These are phyloP conservation scores for Trichoderma brevicompactum DNA, from an alignment of 2,329 filamentous ascomycete species.

Conservation along the genomic window DNA sequence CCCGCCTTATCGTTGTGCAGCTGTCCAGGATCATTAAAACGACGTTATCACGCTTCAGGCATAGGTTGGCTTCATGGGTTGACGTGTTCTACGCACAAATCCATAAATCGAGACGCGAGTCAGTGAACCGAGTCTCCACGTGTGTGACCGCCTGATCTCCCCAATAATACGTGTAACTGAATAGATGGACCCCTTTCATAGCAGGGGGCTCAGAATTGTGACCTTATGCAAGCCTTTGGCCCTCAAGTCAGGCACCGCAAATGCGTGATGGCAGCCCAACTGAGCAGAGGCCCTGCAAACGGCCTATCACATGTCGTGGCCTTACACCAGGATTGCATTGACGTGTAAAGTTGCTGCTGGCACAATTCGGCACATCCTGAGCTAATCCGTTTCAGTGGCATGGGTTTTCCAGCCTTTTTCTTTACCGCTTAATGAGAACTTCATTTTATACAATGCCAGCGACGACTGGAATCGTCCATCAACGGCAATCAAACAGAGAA, in stretches of 20 bases:
- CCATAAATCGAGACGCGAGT: slow-evolving; percentile 23
- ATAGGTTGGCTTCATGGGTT: slow-evolving; percentile 26
- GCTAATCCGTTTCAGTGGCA: slow-evolving; percentile 22
- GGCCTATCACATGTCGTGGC: slow-evolving; percentile 24
- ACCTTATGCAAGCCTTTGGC: slow-evolving; percentile 20
- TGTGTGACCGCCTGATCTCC: slow-evolving; percentile 27
- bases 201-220: slow-evolving; percentile 7
- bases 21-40: background rate
- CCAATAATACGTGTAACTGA: slow-evolving; percentile 25
- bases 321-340: slow-evolving; percentile 26
- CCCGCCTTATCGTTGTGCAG: slow-evolving; percentile 27
- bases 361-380: slow-evolving; percentile 24
- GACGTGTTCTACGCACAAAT: slow-evolving; percentile 27
- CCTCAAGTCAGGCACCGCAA: slow-evolving; percentile 23
- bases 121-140: slow-evolving; percentile 24
- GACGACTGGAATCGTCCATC: slow-evolving; percentile 15
- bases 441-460: slow-evolving; percentile 27
- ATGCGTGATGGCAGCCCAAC: slow-evolving; percentile 25
- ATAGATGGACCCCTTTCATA: slow-evolving; percentile 27
- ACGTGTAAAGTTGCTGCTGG: slow-evolving; percentile 21
- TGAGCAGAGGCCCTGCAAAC: slow-evolving; percentile 14
- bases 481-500: background rate
- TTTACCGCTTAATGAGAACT: slow-evolving; percentile 28
- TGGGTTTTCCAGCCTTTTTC: slow-evolving; percentile 12
- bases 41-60: slow-evolving; percentile 27